Conservation (phyloP, 2,329 filamentous ascomycete genomes). For the Alternaria metachromatica region DNA sequence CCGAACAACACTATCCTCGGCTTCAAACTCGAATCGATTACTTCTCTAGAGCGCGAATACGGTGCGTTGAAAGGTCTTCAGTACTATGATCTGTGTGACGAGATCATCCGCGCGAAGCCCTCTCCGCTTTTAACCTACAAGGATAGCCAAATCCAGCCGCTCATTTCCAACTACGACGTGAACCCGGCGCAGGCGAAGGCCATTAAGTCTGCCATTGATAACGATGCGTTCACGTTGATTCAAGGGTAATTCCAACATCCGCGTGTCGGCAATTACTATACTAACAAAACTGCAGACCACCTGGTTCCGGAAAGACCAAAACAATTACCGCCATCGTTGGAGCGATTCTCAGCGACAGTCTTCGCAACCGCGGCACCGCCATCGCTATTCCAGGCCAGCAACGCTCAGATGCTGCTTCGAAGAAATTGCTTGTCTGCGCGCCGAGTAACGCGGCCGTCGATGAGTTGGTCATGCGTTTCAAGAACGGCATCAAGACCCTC, state of each 20-base stretch:
- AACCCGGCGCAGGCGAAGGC: slow-evolving; percentile 91
- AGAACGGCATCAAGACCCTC: slow-evolving; percentile 80
- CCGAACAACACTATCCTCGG: slow-evolving; percentile 75
- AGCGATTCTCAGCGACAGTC: slow-evolving; percentile 72
- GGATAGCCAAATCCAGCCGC: slow-evolving; percentile 71
- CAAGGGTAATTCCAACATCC: slow-evolving; percentile 67
- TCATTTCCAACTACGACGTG: slow-evolving; percentile 79
- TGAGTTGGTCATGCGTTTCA: slow-evolving; percentile 91
- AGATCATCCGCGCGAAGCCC: slow-evolving; percentile 87
- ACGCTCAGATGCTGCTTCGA: slow-evolving; percentile 56
- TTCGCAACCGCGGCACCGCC: slow-evolving; percentile 57
- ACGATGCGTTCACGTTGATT: slow-evolving; percentile 95
- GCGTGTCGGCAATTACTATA: slow-evolving; percentile 1
- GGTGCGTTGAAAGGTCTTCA: slow-evolving; percentile 88
- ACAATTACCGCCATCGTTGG: slow-evolving; percentile 97
- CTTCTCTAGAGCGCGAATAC: slow-evolving; percentile 93
- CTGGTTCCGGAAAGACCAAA: slow-evolving; percentile 97
- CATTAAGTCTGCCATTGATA: slow-evolving; percentile 89
- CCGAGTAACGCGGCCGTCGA: slow-evolving; percentile 98
- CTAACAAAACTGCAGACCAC: slow-evolving; percentile 65
- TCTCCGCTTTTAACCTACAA: slow-evolving; percentile 85
- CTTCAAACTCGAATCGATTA: slow-evolving; percentile 89
- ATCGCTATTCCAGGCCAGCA: slow-evolving; percentile 49
- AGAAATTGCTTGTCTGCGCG: slow-evolving; percentile 95
- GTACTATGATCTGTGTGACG: slow-evolving; percentile 94